Base-by-base conservation (phyloP, 176 grass and related monocot genomes). In the Carex myosuroides region DNA sequence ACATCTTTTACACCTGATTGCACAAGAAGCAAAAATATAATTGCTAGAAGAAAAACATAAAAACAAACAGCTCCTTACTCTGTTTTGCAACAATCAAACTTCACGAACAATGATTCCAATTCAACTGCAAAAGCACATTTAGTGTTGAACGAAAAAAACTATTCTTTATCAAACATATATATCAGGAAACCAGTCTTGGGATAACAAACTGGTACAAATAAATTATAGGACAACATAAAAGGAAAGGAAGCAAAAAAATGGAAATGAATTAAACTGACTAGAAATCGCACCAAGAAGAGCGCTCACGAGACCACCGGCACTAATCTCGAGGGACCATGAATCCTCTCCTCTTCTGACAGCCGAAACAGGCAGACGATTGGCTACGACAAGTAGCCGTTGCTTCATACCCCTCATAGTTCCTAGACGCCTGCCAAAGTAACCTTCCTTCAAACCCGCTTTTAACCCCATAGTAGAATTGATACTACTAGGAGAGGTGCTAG, bases 381-480 rank as follows among this genome's bases (percentile, higher is more conserved):
- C 97, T 16, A 99, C 97, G 41, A 99, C 97, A 53, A 99, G 93
- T 37, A 99, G 85, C 65, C 97, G 83, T 87, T 99, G 97, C 88
- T 92, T 99, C 97, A 99, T 99, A 70, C 85, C 90, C 37, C 88
- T 67, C 81, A 83, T 68, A 8, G n/a, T 52, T 30, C 60, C 60
- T 14, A 35, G 9, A 5, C 60, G 58, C 81, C 62, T 83, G 26
- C 52, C 33, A 4, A 83, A 79, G 54, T 32, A 68, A 57, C 79
- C 32, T 64, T 83, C 84, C 61, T 79, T 55, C 7, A 86, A 59
- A 56, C 85, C 17, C 13, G 44, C 72, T 76, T 72, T 24, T 12
- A 52, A 57, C 46, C 79, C 42, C 17, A 55, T 76, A 76, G 21
- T 64, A 64, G 53, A 72, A 79, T 83, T 83, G 20, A 24, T 2